Evolutionary conservation across 495 filamentous ascomycete genomes (phyloP).

Genomic region (Neohortaea acidophila): DNA sequence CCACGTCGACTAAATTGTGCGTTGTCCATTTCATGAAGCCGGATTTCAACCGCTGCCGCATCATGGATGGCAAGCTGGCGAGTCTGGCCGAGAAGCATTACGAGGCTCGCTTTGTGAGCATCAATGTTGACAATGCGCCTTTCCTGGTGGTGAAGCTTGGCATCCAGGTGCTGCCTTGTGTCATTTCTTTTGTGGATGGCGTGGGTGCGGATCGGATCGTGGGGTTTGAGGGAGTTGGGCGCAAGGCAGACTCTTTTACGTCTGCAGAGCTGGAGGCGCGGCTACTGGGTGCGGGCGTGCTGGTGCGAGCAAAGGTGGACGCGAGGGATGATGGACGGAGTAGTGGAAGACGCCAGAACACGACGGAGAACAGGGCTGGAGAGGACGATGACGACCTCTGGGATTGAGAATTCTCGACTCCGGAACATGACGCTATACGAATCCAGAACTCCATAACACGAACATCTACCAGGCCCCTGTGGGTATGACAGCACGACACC

Average conservation of each 20-base stretch:
- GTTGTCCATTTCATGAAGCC: slow-evolving; percentile 64
- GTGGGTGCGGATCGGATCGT: slow-evolving; percentile 50
- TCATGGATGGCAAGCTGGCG: slow-evolving; percentile 51
- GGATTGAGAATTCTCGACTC: no score
- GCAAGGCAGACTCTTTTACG: slow-evolving; percentile 44
- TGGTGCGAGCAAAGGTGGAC: slow-evolving; percentile 39
- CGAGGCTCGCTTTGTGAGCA: slow-evolving; percentile 51
- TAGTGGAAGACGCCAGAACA: no score
- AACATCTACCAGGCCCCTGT: no score
- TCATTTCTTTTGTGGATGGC: slow-evolving; percentile 59
- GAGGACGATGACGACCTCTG: no score
- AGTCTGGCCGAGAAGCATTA: slow-evolving; percentile 48
- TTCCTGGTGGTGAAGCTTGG: slow-evolving; percentile 58
- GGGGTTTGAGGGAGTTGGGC: slow-evolving; percentile 58
- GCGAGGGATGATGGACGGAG: slow-evolving; percentile 26
- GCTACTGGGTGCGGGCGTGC: slow-evolving; percentile 42
- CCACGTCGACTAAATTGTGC: slow-evolving; percentile 45
- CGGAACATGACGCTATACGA: no score
- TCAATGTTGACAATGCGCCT: slow-evolving; percentile 57
- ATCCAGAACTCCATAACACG: no score
- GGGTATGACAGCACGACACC: no score
- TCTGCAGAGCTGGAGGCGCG: slow-evolving; percentile 49
- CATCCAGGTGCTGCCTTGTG: slow-evolving; percentile 57
- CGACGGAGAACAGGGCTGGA: no score
- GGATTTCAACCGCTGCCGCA: slow-evolving; percentile 55